Base-by-base conservation (phyloP, 805 yeast species). In the Candida easanensis region DNA sequence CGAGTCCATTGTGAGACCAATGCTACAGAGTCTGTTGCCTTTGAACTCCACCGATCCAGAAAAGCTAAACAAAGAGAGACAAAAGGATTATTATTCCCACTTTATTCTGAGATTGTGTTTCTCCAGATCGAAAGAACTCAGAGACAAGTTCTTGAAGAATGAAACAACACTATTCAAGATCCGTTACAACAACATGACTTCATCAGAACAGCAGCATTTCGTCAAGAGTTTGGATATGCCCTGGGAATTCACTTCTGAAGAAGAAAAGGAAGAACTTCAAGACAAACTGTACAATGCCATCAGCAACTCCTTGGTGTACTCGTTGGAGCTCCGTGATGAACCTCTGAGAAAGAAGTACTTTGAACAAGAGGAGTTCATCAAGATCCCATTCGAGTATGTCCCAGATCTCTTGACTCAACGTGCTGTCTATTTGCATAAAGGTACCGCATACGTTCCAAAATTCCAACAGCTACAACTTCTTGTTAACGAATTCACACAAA, bases 41-140 rank as follows among this genome's bases (percentile, higher is more conserved):
- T 65, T 85, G 58, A 69, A 73, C 56, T 55, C 73, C 10, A 38
- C 57, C 11, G 50, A 46, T 34, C 33, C 32, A 46, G 70, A 76
- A 42, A 60, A 64, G 15, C 60, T 66, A 3, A 60, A 69, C 33
- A 63, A 69, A 31, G 68, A 69, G 31, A 78, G 95, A 52, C 76
- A 76, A 51, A 91, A 91, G 61, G 99, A 93, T 64, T 91, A 88
- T 57, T 88, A 87, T 61, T 85, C 96, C 5, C 99, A 93, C 65
- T 93, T 70, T 60, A 90, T 91, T 27, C 66, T 93, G 50, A 73
- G 97, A 42, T 71, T 93, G 31, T 96, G 95, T 36, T 93, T 93
- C 61, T 87, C 97, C 60, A 80, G 95, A 49, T 77, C 80, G 3
- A 87, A 86, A 38, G 98, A 91, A 46, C 72, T 90, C 38, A 76